A percentile compares a stretch with the other conserved stretches of the same genome.
Conservation (phyloP, 1,139 yeast genomes). For the Geotrichum aggregatum region DNA sequence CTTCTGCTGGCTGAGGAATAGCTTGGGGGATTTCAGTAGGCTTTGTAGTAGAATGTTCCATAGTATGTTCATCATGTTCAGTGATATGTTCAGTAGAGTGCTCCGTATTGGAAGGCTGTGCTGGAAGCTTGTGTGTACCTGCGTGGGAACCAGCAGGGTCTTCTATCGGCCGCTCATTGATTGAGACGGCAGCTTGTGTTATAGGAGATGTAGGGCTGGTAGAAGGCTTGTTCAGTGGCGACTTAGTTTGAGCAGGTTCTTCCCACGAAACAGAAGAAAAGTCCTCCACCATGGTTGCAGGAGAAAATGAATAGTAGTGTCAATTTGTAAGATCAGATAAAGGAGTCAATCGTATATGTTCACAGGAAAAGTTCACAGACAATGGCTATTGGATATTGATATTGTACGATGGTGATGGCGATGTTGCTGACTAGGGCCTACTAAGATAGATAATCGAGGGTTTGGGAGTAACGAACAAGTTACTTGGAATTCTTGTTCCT, state of each 20-base stretch:
- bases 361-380: not conserved
- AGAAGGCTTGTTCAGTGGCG: conserved; percentile 6
- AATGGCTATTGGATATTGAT: not conserved
- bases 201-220: not conserved
- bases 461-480: not conserved
- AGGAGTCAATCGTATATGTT: not conserved
- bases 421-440: not conserved
- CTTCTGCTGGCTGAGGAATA: not conserved
- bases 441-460: not conserved
- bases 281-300: conserved; percentile 15
- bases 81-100: no score
- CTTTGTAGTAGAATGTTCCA: not conserved
- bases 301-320: not conserved
- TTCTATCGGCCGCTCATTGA: no score
- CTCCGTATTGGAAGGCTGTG: no score
- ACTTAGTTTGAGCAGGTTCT: not conserved
- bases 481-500: not conserved
- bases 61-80: not conserved
- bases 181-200: no score
- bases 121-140: no score
- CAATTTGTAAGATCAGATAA: not conserved
- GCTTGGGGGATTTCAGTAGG: not conserved
- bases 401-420: not conserved
- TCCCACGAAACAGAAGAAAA: conserved; percentile 21
- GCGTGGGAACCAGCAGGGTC: no score